A percentile compares a stretch with the other conserved stretches of the same genome.
Conservation (phyloP, 345 rosid species). For the Lepidium didymum region DNA sequence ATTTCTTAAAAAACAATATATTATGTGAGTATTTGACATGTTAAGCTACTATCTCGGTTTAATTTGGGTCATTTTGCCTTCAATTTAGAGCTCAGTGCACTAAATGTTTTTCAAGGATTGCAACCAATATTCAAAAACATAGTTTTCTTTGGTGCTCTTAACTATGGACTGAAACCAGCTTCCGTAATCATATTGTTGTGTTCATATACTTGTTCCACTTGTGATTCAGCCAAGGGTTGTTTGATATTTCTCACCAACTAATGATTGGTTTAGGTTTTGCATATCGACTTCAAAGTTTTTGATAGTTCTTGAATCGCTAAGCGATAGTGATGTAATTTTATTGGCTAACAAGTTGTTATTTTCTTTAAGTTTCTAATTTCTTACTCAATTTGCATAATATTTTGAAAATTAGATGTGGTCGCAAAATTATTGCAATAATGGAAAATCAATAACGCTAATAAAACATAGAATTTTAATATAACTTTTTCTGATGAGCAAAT, state of each 20-base stretch:
- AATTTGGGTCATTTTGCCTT: no score
- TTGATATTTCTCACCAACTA: conserved; percentile 21
- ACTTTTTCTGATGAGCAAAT: no score
- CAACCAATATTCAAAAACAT: conserved; percentile 13
- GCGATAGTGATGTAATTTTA: conserved; percentile 42
- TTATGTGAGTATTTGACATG: neutral
- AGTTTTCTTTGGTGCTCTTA: conserved; percentile 41
- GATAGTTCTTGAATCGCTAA: conserved; percentile 51
- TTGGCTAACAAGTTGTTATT: conserved; percentile 29
- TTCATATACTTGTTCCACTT: neutral
- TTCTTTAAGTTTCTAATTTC: no score
- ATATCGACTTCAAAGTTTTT: conserved; percentile 44
- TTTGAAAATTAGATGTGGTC: no score
- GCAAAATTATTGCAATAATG: no score
- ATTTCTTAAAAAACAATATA: neutral
- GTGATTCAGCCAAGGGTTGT: neutral
- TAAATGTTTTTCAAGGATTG: conserved; percentile 48
- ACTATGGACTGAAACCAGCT: conserved; percentile 27
- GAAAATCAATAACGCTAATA: no score
- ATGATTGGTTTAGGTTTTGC: conserved; percentile 19
- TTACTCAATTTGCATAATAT: no score
- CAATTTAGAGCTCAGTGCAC: conserved; percentile 34
- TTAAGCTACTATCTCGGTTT: neutral
- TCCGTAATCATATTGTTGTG: neutral
- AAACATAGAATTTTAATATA: no score